These are phyloP conservation scores for Sindora glabra DNA, from an alignment of 306 rosid genomes.

Conservation along the genomic window DNA sequence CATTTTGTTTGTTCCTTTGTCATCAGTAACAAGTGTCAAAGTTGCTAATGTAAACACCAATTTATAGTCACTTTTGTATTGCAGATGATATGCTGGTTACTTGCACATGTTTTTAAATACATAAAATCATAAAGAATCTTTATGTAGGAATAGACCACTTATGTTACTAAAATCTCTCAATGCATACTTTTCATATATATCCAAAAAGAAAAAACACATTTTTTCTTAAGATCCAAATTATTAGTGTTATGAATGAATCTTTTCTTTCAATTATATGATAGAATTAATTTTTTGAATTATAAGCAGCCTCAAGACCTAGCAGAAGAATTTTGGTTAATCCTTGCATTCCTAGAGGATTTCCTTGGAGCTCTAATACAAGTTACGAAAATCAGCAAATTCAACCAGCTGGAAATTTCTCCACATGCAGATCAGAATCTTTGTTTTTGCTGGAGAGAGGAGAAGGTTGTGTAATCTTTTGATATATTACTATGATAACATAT, in stretches of 20 bases:
- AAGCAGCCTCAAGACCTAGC: slow-evolving; percentile 29
- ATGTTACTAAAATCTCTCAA: no score
- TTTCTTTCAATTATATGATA: background rate
- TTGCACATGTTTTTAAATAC: no score
- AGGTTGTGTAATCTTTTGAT: slow-evolving; percentile 21
- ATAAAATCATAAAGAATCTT: no score
- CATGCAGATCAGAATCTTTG: slow-evolving; percentile 32
- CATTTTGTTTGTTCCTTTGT: no score
- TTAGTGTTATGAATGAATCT: background rate
- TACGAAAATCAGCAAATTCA: slow-evolving; percentile 1
- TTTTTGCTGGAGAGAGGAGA: slow-evolving; percentile 24
- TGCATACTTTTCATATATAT: no score
- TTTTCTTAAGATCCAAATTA: background rate
- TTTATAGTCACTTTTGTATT: background rate
- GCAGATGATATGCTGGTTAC: background rate
- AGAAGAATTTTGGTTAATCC: slow-evolving; percentile 17
- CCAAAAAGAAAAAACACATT: no score
- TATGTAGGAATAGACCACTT: no score
- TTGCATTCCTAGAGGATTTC: slow-evolving; percentile 48
- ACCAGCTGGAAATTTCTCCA: slow-evolving; percentile 42
- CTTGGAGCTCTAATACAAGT: slow-evolving; percentile 21
- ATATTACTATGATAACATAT: background rate
- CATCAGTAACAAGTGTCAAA: no score
- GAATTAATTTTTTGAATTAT: background rate
- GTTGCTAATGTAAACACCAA: background rate